Conservation (phyloP, 306 rosid species). For the Abrus pulchellus region DNA sequence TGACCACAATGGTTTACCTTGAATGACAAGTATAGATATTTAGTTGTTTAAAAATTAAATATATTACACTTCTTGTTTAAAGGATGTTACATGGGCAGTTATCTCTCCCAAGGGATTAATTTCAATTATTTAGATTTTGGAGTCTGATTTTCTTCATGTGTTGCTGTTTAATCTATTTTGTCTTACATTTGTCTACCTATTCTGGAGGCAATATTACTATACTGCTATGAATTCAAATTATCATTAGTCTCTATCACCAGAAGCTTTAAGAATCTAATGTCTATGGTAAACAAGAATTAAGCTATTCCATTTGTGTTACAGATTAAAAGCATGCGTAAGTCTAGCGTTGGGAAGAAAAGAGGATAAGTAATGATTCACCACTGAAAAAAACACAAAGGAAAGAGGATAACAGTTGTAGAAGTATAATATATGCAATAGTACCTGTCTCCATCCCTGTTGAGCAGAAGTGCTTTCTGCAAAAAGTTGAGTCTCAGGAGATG, state of each 20-base stretch:
- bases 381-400: background rate
- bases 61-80: background rate
- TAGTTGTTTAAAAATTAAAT: background rate
- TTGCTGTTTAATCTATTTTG: slow-evolving; percentile 11
- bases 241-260: slow-evolving; percentile 6
- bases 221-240: background rate
- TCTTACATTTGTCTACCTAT: background rate
- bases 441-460: slow-evolving; percentile 97
- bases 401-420: background rate
- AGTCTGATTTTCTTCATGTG: background rate
- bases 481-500: slow-evolving; percentile 85
- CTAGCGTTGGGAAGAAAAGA: slow-evolving; percentile 16
- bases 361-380: background rate
- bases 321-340: slow-evolving; percentile 12
- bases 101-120: background rate
- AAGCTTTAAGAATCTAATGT: slow-evolving; percentile 10
- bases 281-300: background rate
- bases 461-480: slow-evolving; percentile 90
- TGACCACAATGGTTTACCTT: background rate
- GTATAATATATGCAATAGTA: slow-evolving; percentile 45
- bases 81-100: background rate
- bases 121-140: background rate
- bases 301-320: background rate
- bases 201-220: background rate
- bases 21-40: background rate